These are phyloP conservation scores for Blastomyces percursus DNA, from an alignment of 2,329 filamentous ascomycete species.

Conservation along the genomic window DNA sequence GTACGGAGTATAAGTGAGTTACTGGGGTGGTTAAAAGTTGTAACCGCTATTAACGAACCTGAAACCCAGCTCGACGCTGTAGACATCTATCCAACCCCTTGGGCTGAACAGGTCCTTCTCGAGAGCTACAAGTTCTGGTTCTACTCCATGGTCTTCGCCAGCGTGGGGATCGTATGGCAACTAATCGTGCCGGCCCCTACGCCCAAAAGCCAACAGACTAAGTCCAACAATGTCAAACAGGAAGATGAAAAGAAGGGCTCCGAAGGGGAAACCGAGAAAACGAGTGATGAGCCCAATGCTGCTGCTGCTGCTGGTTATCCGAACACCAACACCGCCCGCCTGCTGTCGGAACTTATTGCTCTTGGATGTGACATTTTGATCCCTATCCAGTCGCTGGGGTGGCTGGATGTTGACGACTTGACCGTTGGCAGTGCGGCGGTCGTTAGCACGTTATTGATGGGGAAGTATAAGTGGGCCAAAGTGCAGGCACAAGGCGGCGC, in stretches of 20 bases:
- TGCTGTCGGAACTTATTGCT: slow-evolving; percentile 43
- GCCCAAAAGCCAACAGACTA: slow-evolving; percentile 19
- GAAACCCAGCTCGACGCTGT: slow-evolving; percentile 40
- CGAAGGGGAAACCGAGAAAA: slow-evolving; percentile 20
- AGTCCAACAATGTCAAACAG: slow-evolving; percentile 11
- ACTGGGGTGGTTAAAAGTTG: background rate
- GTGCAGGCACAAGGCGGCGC: slow-evolving; percentile 7
- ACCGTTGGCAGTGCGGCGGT: slow-evolving; percentile 50
- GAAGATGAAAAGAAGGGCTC: slow-evolving; percentile 20
- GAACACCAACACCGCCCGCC: slow-evolving; percentile 2
- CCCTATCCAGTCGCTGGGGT: slow-evolving; percentile 50
- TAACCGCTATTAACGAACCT: slow-evolving; percentile 10
- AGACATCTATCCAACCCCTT: slow-evolving; percentile 35
- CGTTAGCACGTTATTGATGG: slow-evolving; percentile 51
- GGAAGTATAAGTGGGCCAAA: slow-evolving; percentile 48
- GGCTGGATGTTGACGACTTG: slow-evolving; percentile 44
- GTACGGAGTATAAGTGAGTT: background rate
- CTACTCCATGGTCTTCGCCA: slow-evolving; percentile 46
- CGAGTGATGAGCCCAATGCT: background rate
- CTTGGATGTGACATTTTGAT: slow-evolving; percentile 53
- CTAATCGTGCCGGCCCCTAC: slow-evolving; percentile 13
- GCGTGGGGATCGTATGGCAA: slow-evolving; percentile 26
- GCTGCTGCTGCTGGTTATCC: background rate
- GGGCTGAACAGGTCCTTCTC: slow-evolving; percentile 39
- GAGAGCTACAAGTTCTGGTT: slow-evolving; percentile 64